Evolutionary conservation across 495 filamentous ascomycete genomes (phyloP).

Genomic region (Annulohypoxylon maeteangense): DNA sequence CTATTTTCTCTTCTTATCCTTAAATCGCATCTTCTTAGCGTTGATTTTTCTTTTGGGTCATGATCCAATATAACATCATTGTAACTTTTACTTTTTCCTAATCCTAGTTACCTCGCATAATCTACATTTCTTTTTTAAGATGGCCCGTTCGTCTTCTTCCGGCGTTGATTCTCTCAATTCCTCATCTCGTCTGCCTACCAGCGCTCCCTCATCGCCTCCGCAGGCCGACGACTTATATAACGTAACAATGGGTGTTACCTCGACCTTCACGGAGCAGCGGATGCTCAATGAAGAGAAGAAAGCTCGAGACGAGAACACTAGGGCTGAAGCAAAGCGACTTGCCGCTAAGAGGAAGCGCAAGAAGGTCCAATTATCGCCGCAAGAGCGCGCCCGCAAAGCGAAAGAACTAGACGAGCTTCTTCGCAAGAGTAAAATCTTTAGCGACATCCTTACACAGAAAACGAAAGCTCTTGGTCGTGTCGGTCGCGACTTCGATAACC

Average conservation of each 20-base stretch:
- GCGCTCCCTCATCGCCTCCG: constrained; percentile 57
- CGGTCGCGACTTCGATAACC: constrained; percentile 62
- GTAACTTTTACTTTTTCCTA: neutral
- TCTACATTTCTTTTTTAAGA: constrained; percentile 14
- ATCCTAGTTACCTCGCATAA: constrained; percentile 1
- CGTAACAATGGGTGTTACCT: constrained; percentile 49
- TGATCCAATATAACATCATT: neutral
- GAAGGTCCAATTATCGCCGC: constrained; percentile 60
- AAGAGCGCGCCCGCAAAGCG: constrained; percentile 63
- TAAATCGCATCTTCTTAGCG: neutral
- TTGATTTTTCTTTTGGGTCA: neutral
- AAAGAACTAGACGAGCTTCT: constrained; percentile 63
- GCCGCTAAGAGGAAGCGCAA: constrained; percentile 57
- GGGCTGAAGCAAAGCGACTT: constrained; percentile 57
- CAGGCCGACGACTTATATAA: constrained; percentile 23
- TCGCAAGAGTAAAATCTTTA: constrained; percentile 59
- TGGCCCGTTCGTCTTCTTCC: constrained; percentile 48
- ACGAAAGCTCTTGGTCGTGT: constrained; percentile 65
- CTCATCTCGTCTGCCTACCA: constrained; percentile 52
- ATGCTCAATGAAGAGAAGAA: constrained; percentile 56
- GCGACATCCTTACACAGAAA: constrained; percentile 65
- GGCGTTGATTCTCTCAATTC: constrained; percentile 47
- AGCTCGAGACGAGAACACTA: constrained; percentile 61
- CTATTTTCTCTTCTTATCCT: constrained; percentile 5
- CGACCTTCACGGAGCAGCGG: constrained; percentile 43